A percentile compares a stretch with the other conserved stretches of the same genome.
Evolutionary conservation across 176 grass and related monocot genomes (phyloP).

Genomic region (Miscanthus lutarioriparius): DNA sequence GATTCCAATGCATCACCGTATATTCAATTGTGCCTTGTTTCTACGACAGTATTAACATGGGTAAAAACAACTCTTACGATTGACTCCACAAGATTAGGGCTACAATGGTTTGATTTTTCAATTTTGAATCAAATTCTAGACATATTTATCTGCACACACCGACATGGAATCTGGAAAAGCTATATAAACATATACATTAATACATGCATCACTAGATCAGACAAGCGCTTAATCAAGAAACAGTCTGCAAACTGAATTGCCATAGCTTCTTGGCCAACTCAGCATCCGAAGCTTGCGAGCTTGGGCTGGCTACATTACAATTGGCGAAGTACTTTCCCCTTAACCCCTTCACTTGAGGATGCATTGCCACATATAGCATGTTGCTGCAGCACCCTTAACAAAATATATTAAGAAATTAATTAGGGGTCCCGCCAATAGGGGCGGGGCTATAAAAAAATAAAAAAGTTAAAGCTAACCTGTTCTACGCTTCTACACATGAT

Average conservation of each 20-base stretch:
- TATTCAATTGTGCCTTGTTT: too few relatives aligned
- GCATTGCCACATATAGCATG: constrained; percentile 81
- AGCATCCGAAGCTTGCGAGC: constrained; percentile 46
- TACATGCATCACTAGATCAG: background rate
- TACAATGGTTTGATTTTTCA: too few relatives aligned
- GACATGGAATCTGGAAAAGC: too few relatives aligned
- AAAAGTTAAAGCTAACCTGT: constrained; percentile 15
- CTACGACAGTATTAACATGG: too few relatives aligned
- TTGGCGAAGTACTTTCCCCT: constrained; percentile 38
- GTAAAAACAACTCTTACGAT: too few relatives aligned
- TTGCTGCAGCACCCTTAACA: constrained; percentile 64
- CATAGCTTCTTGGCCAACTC: constrained; percentile 64
- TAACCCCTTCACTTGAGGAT: constrained; percentile 40
- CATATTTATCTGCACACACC: too few relatives aligned
- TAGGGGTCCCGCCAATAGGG: background rate
- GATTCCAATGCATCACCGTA: too few relatives aligned
- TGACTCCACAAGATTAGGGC: too few relatives aligned
- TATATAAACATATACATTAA: too few relatives aligned
- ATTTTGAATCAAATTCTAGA: too few relatives aligned
- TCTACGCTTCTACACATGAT: constrained; percentile 22
- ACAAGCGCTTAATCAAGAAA: constrained; percentile 12
- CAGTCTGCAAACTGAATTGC: constrained; percentile 53
- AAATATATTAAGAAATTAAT: background rate
- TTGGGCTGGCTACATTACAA: constrained; percentile 54
- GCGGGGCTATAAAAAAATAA: background rate